Base-by-base conservation (phyloP, 1,139 yeast genomes). In the Ogataea hybrid region DNA sequence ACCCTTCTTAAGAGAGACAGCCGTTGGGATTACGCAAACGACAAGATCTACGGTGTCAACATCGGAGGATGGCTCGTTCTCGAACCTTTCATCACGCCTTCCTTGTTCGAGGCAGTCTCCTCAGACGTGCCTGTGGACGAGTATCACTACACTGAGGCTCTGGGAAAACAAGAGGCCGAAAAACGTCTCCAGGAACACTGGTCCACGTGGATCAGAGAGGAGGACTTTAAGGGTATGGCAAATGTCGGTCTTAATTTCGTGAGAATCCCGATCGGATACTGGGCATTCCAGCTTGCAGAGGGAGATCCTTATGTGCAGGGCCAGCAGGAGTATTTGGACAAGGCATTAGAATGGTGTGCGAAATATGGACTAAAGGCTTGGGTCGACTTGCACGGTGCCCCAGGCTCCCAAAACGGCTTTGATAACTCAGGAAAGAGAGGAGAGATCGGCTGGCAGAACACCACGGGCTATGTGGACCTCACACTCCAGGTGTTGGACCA, bases 321-420 rank as follows among this genome's bases (percentile, higher is more conserved):
- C 12, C 84, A 79, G 40, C 73, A 69, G 44, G 63, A 62, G 2
- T 79, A 77, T 53, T 58, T 80, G 39, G 79, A 78, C 43, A 58
- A 65, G 46, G 81, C 84, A 2, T 62, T 80, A 28, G 67, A 58
- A 21, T 80, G 87, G 87, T 72, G 80, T 18, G 54, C 67, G 27
- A 61, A 64, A 23, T 58, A 74, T 49, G 75, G 65, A 23, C 58
- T 80, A 41, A 76, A 74, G 48, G 79, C 77, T 9, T 75, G 81
- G 84, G 65, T 81, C 40, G 85, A 80, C 57, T 62, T 80, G 42
- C 86, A 81, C 54, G 85, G 85, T 20, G 77, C 71, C 7, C 85
- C 85, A 3, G 84, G 84, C 1, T 75, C 84, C 2, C 86, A 80
- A 53, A 80, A 81, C 57, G 86, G 86, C n/a, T 80, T 80, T 57